These are phyloP conservation scores for Fusarium sp. DNA, from an alignment of 2,329 filamentous ascomycete species.

Conservation along the genomic window DNA sequence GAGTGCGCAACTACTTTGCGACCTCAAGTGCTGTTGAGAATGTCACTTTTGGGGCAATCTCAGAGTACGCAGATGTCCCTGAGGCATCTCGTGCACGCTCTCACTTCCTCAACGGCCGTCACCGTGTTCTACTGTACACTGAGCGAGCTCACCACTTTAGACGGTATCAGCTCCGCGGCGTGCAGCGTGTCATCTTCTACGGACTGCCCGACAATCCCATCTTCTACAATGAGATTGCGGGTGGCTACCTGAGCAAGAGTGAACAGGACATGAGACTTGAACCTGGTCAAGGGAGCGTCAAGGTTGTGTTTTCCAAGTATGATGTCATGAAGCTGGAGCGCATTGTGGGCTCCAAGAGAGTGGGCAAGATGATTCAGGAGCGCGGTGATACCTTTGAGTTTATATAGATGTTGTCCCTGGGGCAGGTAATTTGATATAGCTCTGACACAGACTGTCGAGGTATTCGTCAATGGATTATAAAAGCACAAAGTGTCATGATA, in stretches of 20 bases:
- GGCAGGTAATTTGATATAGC: constrained; percentile 10
- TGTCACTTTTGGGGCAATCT: constrained; percentile 79
- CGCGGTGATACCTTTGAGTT: constrained; percentile 95
- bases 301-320: constrained; percentile 84
- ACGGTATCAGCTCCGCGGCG: constrained; percentile 84
- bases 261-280: constrained; percentile 67
- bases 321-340: constrained; percentile 91
- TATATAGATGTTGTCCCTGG: constrained; percentile 64
- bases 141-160: constrained; percentile 98
- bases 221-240: constrained; percentile 83
- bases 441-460: neutral
- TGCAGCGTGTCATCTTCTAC: constrained; percentile 89
- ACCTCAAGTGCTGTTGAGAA: constrained; percentile 69
- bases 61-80: constrained; percentile 84
- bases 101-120: constrained; percentile 86
- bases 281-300: constrained; percentile 70
- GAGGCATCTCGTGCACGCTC: constrained; percentile 87
- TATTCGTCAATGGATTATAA: constrained; percentile 22
- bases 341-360: constrained; percentile 83
- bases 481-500: constrained; percentile 35
- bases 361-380: constrained; percentile 86
- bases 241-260: constrained; percentile 72
- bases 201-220: constrained; percentile 87
- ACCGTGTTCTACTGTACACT: constrained; percentile 88
- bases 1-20: constrained; percentile 91